Evolutionary conservation across 2,329 filamentous ascomycete species (phyloP).

Genomic region (Verticillium isaacii): DNA sequence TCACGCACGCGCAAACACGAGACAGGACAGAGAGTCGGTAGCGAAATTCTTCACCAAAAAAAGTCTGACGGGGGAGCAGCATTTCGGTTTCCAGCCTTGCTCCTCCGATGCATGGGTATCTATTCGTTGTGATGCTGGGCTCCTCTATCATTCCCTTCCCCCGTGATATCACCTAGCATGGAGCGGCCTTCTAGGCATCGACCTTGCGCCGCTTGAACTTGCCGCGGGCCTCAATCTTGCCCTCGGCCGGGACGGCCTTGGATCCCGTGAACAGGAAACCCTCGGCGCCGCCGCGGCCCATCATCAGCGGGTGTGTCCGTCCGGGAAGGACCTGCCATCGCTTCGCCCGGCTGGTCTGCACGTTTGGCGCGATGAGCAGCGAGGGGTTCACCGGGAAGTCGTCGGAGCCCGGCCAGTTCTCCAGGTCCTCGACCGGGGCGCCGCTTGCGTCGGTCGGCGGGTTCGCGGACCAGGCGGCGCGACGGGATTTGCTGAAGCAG

Average conservation of each 20-base stretch:
- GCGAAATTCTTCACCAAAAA: neutral
- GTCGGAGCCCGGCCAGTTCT: slow-evolving; percentile 54
- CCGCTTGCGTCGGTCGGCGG: slow-evolving; percentile 42
- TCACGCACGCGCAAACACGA: neutral
- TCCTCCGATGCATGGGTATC: neutral
- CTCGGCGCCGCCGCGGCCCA: slow-evolving; percentile 77
- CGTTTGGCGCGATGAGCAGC: slow-evolving; percentile 68
- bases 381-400: slow-evolving; percentile 89
- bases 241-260: slow-evolving; percentile 73
- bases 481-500: slow-evolving; percentile 74
- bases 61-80: neutral
- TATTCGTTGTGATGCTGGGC: neutral
- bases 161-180: neutral
- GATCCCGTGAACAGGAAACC: slow-evolving; percentile 86
- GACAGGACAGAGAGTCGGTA: neutral
- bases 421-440: slow-evolving; percentile 43
- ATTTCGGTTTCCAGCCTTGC: neutral
- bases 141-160: neutral
- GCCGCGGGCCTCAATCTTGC: slow-evolving; percentile 77
- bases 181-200: slow-evolving; percentile 21
- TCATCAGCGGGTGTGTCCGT: slow-evolving; percentile 93
- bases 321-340: slow-evolving; percentile 90
- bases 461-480: slow-evolving; percentile 65
- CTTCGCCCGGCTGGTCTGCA: slow-evolving; percentile 76
- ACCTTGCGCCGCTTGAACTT: slow-evolving; percentile 68